These are phyloP conservation scores for Calonectria montana DNA, from an alignment of 2,329 filamentous ascomycete species.

Conservation along the genomic window DNA sequence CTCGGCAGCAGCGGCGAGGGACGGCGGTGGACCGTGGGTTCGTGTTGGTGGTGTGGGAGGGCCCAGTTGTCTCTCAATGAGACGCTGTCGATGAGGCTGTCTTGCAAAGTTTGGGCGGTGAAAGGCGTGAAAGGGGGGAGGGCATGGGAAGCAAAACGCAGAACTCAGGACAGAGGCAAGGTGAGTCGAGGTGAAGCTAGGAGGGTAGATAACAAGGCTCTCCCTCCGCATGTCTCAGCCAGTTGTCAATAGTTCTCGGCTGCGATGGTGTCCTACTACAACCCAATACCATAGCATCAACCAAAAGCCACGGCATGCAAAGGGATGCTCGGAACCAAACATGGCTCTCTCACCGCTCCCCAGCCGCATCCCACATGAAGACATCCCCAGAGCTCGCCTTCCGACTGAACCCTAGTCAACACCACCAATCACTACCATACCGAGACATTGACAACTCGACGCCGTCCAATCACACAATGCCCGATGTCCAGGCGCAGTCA, in stretches of 20 bases:
- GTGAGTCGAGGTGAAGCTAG: neutral
- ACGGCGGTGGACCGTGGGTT: neutral
- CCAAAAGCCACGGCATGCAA: slow-evolving; percentile 1
- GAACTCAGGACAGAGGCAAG: neutral
- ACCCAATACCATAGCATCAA: neutral
- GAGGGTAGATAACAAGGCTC: neutral
- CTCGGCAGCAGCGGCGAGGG: neutral
- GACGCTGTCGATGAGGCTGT: slow-evolving; percentile 1
- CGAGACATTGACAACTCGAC: neutral
- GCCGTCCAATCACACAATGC: slow-evolving; percentile 18
- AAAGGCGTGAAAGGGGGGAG: neutral
- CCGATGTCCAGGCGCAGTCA: neutral
- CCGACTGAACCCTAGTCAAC: neutral
- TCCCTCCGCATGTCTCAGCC: neutral
- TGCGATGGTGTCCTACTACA: neutral
- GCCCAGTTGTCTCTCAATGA: neutral
- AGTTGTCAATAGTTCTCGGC: neutral
- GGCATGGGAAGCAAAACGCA: neutral
- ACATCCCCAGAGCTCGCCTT: neutral
- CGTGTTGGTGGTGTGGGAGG: neutral
- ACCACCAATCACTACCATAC: neutral
- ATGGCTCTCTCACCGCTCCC: neutral
- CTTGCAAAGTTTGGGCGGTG: neutral
- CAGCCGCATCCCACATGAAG: neutral
- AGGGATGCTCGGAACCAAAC: neutral